These are phyloP conservation scores for Cotoneaster glaucophyllus DNA, from an alignment of 306 rosid genomes.

Conservation along the genomic window DNA sequence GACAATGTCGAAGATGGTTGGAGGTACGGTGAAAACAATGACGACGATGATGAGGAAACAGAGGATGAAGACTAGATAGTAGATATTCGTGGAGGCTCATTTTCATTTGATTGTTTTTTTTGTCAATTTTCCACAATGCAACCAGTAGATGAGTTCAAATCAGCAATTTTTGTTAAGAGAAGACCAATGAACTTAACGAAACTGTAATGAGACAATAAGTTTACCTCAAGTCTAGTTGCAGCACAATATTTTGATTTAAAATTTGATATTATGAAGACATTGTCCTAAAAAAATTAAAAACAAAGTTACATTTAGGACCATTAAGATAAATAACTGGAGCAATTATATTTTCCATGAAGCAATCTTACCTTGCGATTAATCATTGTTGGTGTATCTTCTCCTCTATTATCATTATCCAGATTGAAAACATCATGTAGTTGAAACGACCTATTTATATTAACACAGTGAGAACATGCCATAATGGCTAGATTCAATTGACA, in stretches of 20 bases:
- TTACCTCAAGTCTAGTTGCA: slow-evolving; percentile 48
- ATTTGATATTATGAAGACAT: slow-evolving; percentile 46
- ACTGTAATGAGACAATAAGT: not conserved
- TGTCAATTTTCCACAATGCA: slow-evolving; percentile 29
- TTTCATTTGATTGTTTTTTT: no score
- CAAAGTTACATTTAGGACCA: not conserved
- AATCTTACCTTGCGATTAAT: slow-evolving; percentile 80
- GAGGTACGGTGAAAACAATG: no score
- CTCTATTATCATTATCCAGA: slow-evolving; percentile 70
- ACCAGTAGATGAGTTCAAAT: slow-evolving; percentile 10
- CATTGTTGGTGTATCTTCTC: slow-evolving; percentile 85
- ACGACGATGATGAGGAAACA: no score
- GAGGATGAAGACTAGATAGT: no score
- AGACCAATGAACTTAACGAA: not conserved
- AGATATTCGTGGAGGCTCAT: no score
- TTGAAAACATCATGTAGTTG: slow-evolving; percentile 77
- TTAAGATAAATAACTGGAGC: not conserved
- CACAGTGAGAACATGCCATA: not conserved
- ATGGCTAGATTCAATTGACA: not conserved
- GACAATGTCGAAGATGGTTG: no score
- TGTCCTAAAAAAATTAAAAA: slow-evolving; percentile 21
- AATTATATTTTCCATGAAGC: slow-evolving; percentile 9
- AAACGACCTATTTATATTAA: slow-evolving; percentile 53
- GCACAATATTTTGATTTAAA: slow-evolving; percentile 51
- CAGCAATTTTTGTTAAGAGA: slow-evolving; percentile 2